Evolutionary conservation across 345 rosid genomes (phyloP).

Genomic region (Pistacia atlantica): DNA sequence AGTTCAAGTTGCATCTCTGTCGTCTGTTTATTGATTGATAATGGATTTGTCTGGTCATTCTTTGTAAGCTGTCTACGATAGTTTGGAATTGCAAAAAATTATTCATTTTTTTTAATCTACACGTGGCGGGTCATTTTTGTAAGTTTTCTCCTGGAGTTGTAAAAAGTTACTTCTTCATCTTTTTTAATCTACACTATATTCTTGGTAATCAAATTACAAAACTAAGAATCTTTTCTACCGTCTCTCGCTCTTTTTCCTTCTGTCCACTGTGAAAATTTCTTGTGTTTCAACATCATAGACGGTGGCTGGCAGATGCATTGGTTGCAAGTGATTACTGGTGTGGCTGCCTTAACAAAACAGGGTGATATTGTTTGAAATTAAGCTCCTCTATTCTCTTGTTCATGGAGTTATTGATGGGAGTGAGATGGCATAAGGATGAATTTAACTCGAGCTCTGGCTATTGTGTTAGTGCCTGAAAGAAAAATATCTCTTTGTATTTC

Average conservation of each 20-base stretch:
- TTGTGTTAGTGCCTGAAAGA: slow-evolving; percentile 1
- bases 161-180: slow-evolving; percentile 2
- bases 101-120: no score
- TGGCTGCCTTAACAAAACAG: background rate
- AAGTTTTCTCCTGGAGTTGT: no score
- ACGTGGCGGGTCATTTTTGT: no score
- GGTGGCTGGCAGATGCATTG: background rate
- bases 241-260: background rate
- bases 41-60: slow-evolving; percentile 13
- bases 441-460: background rate
- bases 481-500: background rate
- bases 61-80: slow-evolving; percentile 8
- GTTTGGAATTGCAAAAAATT: background rate
- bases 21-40: slow-evolving; percentile 7
- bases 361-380: background rate
- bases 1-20: slow-evolving; percentile 1
- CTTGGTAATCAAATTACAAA: slow-evolving; percentile 3
- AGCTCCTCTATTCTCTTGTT: background rate
- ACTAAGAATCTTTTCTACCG: background rate
- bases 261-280: background rate
- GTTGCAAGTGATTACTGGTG: background rate
- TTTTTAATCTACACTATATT: background rate
- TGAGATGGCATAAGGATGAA: background rate
- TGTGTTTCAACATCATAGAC: background rate
- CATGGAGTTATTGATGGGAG: background rate